Evolutionary conservation across 441 rosid species (phyloP).

Genomic region (Corymbia citriodora): DNA sequence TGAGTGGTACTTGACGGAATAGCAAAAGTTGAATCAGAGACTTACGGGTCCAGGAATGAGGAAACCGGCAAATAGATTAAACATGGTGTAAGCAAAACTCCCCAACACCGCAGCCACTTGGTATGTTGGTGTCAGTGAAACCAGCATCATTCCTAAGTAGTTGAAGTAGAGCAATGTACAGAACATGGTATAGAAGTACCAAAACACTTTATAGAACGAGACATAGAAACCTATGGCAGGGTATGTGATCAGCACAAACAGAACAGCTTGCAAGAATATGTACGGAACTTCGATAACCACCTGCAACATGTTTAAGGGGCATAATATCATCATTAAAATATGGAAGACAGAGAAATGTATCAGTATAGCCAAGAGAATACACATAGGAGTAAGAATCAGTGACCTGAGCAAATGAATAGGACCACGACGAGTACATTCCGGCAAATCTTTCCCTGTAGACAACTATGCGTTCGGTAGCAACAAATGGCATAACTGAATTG

Average conservation of each 20-base stretch:
- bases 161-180: slow-evolving; percentile 24
- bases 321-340: background rate
- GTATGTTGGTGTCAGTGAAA: slow-evolving; percentile 18
- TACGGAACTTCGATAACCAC: slow-evolving; percentile 30
- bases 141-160: slow-evolving; percentile 30
- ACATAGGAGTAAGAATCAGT: background rate
- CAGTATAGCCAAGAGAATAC: background rate
- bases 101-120: slow-evolving; percentile 24
- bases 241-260: slow-evolving; percentile 5
- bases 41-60: slow-evolving; percentile 26
- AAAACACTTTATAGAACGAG: slow-evolving; percentile 17
- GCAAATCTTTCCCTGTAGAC: slow-evolving; percentile 34
- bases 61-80: slow-evolving; percentile 21
- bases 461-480: slow-evolving; percentile 1
- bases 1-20: background rate
- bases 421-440: slow-evolving; percentile 31
- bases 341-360: background rate
- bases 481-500: background rate
- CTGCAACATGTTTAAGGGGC: slow-evolving; percentile 7
- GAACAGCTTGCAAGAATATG: slow-evolving; percentile 7
- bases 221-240: slow-evolving; percentile 7
- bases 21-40: background rate
- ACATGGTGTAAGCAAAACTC: slow-evolving; percentile 8
- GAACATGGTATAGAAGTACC: slow-evolving; percentile 27
- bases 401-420: slow-evolving; percentile 33